Conservation (phyloP, 2,329 filamentous ascomycete genomes). For the Ceratocystis destructans region DNA sequence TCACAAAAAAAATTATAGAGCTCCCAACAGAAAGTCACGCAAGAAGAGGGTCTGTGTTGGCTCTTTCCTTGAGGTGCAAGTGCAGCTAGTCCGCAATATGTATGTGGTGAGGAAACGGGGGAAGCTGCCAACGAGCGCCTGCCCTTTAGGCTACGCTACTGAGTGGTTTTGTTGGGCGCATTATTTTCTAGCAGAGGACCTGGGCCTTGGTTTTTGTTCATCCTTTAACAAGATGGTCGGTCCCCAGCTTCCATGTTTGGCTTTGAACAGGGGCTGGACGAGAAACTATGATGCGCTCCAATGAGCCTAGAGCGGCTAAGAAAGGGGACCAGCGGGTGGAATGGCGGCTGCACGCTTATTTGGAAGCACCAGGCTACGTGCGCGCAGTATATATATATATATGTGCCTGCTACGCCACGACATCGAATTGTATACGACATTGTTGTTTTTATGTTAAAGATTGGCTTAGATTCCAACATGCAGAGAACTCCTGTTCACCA, state of each 20-base stretch:
- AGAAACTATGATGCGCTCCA: background rate
- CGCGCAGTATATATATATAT: background rate
- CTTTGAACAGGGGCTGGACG: background rate
- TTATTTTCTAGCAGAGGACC: background rate
- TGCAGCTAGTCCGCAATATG: background rate
- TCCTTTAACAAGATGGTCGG: background rate
- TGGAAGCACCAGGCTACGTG: background rate
- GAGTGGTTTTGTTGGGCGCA: background rate
- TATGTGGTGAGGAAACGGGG: background rate
- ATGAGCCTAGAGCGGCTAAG: background rate
- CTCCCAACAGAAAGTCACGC: background rate
- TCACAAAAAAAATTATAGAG: background rate
- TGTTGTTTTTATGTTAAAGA: too few species aligned
- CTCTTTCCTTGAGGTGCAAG: background rate
- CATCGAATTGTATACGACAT: too few species aligned
- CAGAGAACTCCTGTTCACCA: slow-evolving; percentile 3
- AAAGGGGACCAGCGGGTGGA: background rate
- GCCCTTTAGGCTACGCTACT: background rate
- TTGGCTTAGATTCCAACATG: background rate
- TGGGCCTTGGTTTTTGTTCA: background rate
- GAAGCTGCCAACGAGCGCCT: background rate
- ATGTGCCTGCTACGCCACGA: too few species aligned
- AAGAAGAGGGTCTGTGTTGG: background rate
- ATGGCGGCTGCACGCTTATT: background rate
- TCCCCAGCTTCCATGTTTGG: background rate